These are phyloP conservation scores for Blastomyces percursus DNA, from an alignment of 2,329 filamentous ascomycete species.

Conservation along the genomic window DNA sequence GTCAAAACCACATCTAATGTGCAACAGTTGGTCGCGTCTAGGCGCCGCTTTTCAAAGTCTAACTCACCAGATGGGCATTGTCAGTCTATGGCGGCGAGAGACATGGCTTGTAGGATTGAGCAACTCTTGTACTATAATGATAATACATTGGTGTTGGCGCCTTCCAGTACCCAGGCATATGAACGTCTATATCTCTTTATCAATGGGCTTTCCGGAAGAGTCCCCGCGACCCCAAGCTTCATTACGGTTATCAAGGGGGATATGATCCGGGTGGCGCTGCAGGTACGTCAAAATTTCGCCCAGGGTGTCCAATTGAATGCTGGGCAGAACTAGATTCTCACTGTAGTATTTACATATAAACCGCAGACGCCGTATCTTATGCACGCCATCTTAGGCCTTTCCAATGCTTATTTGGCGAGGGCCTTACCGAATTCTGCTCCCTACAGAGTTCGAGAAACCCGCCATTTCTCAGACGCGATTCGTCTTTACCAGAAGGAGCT, in stretches of 20 bases:
- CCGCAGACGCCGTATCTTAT: constrained; percentile 27
- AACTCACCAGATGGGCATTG: background rate
- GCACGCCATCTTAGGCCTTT: constrained; percentile 27
- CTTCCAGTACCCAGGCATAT: constrained; percentile 8
- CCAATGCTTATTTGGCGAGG: constrained; percentile 24
- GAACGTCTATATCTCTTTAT: constrained; percentile 23
- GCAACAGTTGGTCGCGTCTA: background rate
- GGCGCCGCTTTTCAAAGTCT: background rate
- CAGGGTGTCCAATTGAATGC: background rate
- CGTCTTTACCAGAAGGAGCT: constrained; percentile 27
- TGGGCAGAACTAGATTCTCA: background rate
- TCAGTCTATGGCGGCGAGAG: constrained; percentile 7
- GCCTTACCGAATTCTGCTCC: constrained; percentile 18
- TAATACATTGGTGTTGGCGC: background rate
- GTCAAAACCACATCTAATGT: background rate
- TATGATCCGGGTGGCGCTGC: constrained; percentile 23
- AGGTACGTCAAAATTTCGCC: constrained; percentile 15
- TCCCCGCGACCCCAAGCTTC: constrained; percentile 11
- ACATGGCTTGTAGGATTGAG: constrained; percentile 14
- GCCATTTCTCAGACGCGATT: constrained; percentile 30
- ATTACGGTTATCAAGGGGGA: constrained; percentile 17
- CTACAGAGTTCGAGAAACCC: constrained; percentile 23
- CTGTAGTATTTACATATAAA: background rate
- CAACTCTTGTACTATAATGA: constrained; percentile 16
- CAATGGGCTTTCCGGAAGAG: constrained; percentile 12